A percentile compares a stretch with the other conserved stretches of the same genome.
These are phyloP conservation scores for Carex myosuroides DNA, from an alignment of 176 grass and related monocot species.

Conservation along the genomic window DNA sequence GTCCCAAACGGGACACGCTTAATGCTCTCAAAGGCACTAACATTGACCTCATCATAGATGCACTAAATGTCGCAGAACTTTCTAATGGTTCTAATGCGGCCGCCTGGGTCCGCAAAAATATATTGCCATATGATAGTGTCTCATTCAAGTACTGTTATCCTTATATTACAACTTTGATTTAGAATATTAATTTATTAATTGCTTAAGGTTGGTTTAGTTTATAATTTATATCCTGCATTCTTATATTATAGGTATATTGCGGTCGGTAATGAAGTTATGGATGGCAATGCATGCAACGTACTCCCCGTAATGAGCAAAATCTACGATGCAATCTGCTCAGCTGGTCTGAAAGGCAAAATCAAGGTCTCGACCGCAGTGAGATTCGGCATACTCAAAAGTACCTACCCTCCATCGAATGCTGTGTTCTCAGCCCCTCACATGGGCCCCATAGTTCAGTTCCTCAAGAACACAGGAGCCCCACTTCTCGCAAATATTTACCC, in stretches of 20 bases:
- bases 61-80: not conserved
- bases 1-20: conserved; percentile 21
- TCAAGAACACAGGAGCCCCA: no score
- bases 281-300: conserved; percentile 21
- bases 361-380: conserved; percentile 40
- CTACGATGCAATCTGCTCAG: conserved; percentile 22
- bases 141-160: conserved; percentile 15
- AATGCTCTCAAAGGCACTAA: conserved; percentile 26
- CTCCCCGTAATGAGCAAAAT: conserved; percentile 66
- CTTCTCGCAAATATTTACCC: no score
- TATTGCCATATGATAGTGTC: conserved; percentile 30
- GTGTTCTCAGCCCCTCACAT: no score
- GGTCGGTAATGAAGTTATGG: conserved; percentile 61
- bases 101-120: conserved; percentile 44
- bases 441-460: no score
- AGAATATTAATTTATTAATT: not conserved
- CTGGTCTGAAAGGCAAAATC: conserved; percentile 27
- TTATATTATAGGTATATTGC: conserved; percentile 48
- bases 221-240: not conserved
- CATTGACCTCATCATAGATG: conserved; percentile 34
- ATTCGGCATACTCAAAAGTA: no score
- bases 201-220: not conserved
- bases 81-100: conserved; percentile 21
- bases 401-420: no score
- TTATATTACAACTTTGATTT: not conserved